These are phyloP conservation scores for Nymphaea thermarum DNA, from an alignment of 164 flowering plant genomes.

Conservation along the genomic window DNA sequence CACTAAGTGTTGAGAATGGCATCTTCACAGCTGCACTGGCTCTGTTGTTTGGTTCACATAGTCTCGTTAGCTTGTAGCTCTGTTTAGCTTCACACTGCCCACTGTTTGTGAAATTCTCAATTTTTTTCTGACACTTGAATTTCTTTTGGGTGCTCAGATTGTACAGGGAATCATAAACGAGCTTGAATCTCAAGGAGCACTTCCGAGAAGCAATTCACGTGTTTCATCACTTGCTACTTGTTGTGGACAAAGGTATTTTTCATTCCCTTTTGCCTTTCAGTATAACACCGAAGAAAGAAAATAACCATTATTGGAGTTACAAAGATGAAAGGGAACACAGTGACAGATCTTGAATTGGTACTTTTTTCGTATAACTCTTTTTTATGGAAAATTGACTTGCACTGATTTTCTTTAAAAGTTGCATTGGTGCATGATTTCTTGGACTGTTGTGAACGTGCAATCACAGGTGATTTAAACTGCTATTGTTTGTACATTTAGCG, in stretches of 20 bases:
- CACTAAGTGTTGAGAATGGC: too few relatives aligned
- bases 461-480: background rate
- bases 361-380: background rate
- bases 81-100: too few relatives aligned
- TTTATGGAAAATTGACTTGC: background rate
- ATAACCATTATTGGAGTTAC: background rate
- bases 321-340: too few relatives aligned
- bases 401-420: background rate
- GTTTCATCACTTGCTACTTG: slow-evolving; percentile 99
- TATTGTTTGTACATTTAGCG: background rate
- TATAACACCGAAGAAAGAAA: too few relatives aligned
- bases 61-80: too few relatives aligned
- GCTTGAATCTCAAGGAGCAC: slow-evolving; percentile 95
- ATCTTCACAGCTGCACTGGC: too few relatives aligned
- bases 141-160: slow-evolving; percentile 29
- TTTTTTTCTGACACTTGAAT: background rate
- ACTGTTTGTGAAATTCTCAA: too few relatives aligned
- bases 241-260: slow-evolving; percentile 83
- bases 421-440: background rate
- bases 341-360: background rate
- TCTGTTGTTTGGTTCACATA: too few relatives aligned
- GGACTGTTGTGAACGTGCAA: background rate
- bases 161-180: slow-evolving; percentile 96
- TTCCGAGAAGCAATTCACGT: slow-evolving; percentile 98
- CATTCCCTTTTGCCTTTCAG: background rate